phyloP scores from a whole-genome alignment of 2,329 filamentous ascomycete genomes.

The Colletotrichum somersetense region DNA sequence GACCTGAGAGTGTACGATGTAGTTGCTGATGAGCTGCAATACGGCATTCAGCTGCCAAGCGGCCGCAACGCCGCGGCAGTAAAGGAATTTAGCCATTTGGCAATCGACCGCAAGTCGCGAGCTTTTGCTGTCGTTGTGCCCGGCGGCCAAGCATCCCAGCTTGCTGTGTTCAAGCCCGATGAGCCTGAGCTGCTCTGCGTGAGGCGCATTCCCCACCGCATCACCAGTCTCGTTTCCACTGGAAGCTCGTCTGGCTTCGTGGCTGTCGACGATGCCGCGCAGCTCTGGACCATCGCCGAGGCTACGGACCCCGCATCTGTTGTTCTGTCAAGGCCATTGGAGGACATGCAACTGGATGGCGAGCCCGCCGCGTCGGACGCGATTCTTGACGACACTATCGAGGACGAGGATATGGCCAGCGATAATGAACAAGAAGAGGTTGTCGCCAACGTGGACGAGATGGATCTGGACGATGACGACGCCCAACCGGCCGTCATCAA shows the following conservation, averaged over 20 bases:
- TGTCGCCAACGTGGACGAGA: conserved; percentile 57
- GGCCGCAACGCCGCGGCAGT: conserved; percentile 48
- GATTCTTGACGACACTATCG: conserved; percentile 46
- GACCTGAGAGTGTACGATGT: conserved; percentile 86
- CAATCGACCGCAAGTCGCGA: conserved; percentile 75
- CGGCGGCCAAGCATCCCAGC: conserved; percentile 60
- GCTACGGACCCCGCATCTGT: conserved; percentile 67
- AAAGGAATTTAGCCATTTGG: conserved; percentile 71
- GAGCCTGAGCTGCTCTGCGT: conserved; percentile 70
- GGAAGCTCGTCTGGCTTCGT: conserved; percentile 78
- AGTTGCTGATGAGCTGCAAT: conserved; percentile 80
- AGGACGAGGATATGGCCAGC: conserved; percentile 58
- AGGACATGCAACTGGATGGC: conserved; percentile 62
- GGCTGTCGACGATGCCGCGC: conserved; percentile 80
- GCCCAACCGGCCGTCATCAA: conserved; percentile 72
- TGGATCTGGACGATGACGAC: conserved; percentile 62
- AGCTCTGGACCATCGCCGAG: conserved; percentile 74
- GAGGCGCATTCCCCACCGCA: conserved; percentile 66
- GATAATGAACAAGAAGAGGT: conserved; percentile 57
- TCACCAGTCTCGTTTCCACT: conserved; percentile 76
- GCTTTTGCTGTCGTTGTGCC: conserved; percentile 75
- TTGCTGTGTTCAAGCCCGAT: conserved; percentile 77
- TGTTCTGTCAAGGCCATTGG: conserved; percentile 66
- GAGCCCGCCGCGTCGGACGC: conserved; percentile 45
- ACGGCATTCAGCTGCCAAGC: conserved; percentile 70